Evolutionary conservation across 163 green algal genomes (phyloP), one percentile per base, ranked within the genome.

Genomic region (Prototheca stagnorum): DNA sequence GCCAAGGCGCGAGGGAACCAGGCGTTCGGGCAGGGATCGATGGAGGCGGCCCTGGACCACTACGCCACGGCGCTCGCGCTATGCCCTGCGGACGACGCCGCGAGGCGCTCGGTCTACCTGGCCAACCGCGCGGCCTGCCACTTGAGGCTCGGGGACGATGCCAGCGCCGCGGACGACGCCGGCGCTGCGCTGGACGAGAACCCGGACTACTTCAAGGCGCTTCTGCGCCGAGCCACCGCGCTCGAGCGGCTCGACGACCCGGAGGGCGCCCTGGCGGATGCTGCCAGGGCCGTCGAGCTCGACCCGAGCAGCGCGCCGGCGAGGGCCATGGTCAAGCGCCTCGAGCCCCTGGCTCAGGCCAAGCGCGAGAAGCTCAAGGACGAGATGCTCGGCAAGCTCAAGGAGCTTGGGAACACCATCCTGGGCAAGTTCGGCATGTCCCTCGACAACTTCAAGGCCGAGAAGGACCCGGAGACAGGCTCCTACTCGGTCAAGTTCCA

Each of bases 371-470:
- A 87, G 66, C 67, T 89, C 44, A 94, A 93, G 53, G 85, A 92
- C 6, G 84, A 94, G 56, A 87, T 92, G 77, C 51, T 94, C 12
- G 81, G 75, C 29, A 95, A 98, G 65, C 64, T 98, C 15, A 98
- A 98, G 65, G 83, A 88, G 3, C 62, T 98, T 35, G 89, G 89
- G 33, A 97, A 98, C 57, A 82, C 66, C 4, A 48, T 98, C 21
- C 59, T 97, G 22, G 90, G 90, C 49, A 89, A 93, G 47, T 95
- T 98, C 70, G 89, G 89, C 4, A 62, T 98, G 59, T 84, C 59
- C 1, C 35, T 94, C 21, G 90, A 98, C 76, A 95, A 96, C 56
- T 98, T 98, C 74, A 92, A 96, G 54, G 77, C 87, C 9, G 77
- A 86, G 37, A 79, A 98, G 66, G 89, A 98, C 59, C 85, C 89